Conservation (phyloP, 2,329 filamentous ascomycete species). For the Pseudodiploospora longispora region DNA sequence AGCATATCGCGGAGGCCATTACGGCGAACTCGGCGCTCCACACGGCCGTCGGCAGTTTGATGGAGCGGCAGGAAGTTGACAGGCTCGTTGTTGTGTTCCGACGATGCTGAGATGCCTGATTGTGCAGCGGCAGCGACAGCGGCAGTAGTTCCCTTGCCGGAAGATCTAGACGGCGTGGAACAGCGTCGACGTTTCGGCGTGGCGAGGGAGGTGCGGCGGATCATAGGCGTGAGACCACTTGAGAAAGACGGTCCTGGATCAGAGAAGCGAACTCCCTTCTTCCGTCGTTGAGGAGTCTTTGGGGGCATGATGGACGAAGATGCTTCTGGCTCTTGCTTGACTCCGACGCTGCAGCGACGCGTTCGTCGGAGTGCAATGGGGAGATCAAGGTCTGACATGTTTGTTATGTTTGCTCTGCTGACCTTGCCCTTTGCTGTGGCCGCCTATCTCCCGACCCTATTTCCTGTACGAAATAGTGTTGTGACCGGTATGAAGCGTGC, state of each 20-base stretch:
- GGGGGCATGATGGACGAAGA: constrained; percentile 10
- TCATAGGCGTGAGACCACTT: constrained; percentile 52
- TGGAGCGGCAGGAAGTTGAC: constrained; percentile 30
- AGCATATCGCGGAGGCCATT: constrained; percentile 52
- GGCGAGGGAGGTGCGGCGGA: constrained; percentile 42
- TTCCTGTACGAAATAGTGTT: too few relatives aligned
- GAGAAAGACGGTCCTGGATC: constrained; percentile 42
- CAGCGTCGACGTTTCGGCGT: constrained; percentile 34
- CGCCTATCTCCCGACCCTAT: too few relatives aligned
- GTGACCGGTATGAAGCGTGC: too few relatives aligned
- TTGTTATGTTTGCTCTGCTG: neutral
- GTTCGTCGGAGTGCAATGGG: constrained; percentile 49
- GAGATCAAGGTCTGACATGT: constrained; percentile 34
- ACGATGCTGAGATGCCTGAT: neutral
- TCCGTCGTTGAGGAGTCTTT: constrained; percentile 25
- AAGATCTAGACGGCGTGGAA: constrained; percentile 30
- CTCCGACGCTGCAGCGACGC: constrained; percentile 34
- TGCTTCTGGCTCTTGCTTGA: constrained; percentile 17
- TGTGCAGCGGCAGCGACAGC: neutral
- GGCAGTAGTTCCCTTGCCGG: constrained; percentile 10
- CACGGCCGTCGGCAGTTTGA: constrained; percentile 48
- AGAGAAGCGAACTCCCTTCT: constrained; percentile 51
- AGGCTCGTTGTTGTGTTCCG: constrained; percentile 19
- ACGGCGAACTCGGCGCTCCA: constrained; percentile 48
- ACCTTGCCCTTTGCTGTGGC: neutral